Evolutionary conservation across 1,284 basidiomycete species (phyloP).

Genomic region (Trichosporon faecale): DNA sequence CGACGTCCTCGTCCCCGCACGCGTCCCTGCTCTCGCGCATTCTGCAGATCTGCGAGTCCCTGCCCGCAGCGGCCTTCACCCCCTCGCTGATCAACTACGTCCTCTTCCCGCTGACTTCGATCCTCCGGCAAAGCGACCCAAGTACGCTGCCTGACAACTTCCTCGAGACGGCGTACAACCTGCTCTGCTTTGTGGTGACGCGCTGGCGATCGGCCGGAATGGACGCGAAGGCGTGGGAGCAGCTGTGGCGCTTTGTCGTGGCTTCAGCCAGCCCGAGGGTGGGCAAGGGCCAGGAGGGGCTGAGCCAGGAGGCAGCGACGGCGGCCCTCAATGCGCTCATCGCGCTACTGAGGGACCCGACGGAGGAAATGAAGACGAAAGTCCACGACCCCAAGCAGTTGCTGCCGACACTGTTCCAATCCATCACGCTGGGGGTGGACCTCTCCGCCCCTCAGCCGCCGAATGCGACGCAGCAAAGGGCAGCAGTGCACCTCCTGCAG

Average conservation of each 20-base stretch:
- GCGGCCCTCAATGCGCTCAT: constrained; percentile 37
- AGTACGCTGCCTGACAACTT: constrained; percentile 70
- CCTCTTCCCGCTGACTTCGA: constrained; percentile 78
- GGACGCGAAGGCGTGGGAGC: constrained; percentile 64
- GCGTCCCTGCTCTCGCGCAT: constrained; percentile 60
- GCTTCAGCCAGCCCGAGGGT: constrained; percentile 57
- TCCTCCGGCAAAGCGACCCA: constrained; percentile 66
- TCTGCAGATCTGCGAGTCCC: constrained; percentile 54
- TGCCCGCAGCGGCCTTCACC: constrained; percentile 56
- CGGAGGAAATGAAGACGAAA: constrained; percentile 56
- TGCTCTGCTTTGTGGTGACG: constrained; percentile 61
- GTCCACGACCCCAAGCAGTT: constrained; percentile 41
- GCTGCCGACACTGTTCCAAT: constrained; percentile 76
- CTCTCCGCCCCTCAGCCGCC: constrained; percentile 57
- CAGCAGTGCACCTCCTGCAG: constrained; percentile 62
- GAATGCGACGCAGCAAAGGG: constrained; percentile 61
- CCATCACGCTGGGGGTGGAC: constrained; percentile 66
- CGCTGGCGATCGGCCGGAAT: constrained; percentile 73
- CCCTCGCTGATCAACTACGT: constrained; percentile 72
- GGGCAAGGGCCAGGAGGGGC: constrained; percentile 56
- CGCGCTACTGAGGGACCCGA: constrained; percentile 48
- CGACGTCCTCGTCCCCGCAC: constrained; percentile 57
- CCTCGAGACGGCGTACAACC: constrained; percentile 68
- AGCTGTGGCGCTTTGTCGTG: constrained; percentile 74
- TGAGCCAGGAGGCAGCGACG: constrained; percentile 40